These are phyloP conservation scores for Hymenoscyphus linearis DNA, from an alignment of 2,329 filamentous ascomycete species.

Conservation along the genomic window DNA sequence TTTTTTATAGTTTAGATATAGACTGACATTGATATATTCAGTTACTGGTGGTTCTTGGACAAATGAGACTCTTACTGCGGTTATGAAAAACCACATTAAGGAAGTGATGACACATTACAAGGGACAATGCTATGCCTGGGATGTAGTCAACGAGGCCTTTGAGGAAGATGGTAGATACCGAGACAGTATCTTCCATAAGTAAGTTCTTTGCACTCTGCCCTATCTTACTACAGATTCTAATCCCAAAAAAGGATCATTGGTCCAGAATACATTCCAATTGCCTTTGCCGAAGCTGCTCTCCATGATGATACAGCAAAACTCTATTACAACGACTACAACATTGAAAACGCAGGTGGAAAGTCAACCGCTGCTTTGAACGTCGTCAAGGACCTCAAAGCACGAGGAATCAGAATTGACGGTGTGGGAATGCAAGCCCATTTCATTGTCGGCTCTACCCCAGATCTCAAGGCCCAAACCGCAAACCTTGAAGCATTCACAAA, in stretches of 20 bases:
- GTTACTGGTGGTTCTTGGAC: conserved; percentile 44
- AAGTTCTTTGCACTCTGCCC: not conserved
- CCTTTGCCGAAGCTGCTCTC: conserved; percentile 26
- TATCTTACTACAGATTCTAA: conserved; percentile 13
- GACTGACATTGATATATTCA: not conserved
- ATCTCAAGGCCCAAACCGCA: conserved; percentile 38
- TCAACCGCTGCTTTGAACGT: conserved; percentile 38
- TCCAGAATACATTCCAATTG: conserved; percentile 45
- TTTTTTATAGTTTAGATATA: not conserved
- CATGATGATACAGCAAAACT: conserved; percentile 27
- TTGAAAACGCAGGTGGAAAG: conserved; percentile 49
- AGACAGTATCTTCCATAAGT: conserved; percentile 45
- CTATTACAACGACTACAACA: conserved; percentile 40
- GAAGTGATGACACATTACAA: conserved; percentile 55
- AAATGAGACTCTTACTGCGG: conserved; percentile 48
- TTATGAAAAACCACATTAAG: conserved; percentile 56
- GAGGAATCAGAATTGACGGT: conserved; percentile 54
- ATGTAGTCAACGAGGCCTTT: conserved; percentile 62
- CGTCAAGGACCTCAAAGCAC: conserved; percentile 41
- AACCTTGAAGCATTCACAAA: conserved; percentile 47
- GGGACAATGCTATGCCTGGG: conserved; percentile 58
- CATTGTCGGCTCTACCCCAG: conserved; percentile 48
- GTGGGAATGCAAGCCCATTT: conserved; percentile 59
- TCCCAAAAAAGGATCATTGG: conserved; percentile 31
- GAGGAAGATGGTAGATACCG: conserved; percentile 53